phyloP scores from a whole-genome alignment of 2,329 filamentous ascomycete species.

The Lithohypha guttulata region DNA sequence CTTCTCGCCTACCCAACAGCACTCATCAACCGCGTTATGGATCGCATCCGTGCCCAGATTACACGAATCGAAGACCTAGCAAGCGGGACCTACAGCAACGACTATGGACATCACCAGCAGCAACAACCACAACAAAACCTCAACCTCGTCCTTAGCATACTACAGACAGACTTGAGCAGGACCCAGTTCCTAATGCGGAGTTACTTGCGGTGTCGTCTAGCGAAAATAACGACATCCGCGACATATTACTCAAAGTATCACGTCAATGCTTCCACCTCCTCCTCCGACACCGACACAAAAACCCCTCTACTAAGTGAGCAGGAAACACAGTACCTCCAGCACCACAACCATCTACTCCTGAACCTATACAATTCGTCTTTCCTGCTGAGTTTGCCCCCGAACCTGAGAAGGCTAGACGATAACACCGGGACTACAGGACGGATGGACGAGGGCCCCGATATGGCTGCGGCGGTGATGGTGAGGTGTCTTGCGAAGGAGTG shows the following conservation, averaged over 20 bases:
- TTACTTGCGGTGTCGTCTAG: constrained; percentile 71
- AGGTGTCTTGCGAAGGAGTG: constrained; percentile 36
- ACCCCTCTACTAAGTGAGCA: constrained; percentile 53
- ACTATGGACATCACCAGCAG: constrained; percentile 32
- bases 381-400: constrained; percentile 65
- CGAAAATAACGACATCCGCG: constrained; percentile 50
- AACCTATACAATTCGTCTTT: constrained; percentile 81
- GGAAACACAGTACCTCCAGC: constrained; percentile 71
- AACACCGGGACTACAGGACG: constrained; percentile 67
- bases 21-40: constrained; percentile 73
- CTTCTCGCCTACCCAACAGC: constrained; percentile 67
- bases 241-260: constrained; percentile 38
- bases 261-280: constrained; percentile 24
- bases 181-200: constrained; percentile 85
- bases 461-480: constrained; percentile 74
- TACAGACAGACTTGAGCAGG: constrained; percentile 90
- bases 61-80: constrained; percentile 55
- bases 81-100: constrained; percentile 30
- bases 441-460: constrained; percentile 85
- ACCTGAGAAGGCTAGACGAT: constrained; percentile 79
- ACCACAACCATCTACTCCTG: constrained; percentile 75
- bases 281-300: constrained; percentile 35
- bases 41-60: constrained; percentile 53
- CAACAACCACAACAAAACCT: constrained; percentile 58
- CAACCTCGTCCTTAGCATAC: constrained; percentile 86